Evolutionary conservation across 768 basidiomycete species (phyloP), one percentile per base, ranked within the genome.

Genomic region (Mycena indigotica): DNA sequence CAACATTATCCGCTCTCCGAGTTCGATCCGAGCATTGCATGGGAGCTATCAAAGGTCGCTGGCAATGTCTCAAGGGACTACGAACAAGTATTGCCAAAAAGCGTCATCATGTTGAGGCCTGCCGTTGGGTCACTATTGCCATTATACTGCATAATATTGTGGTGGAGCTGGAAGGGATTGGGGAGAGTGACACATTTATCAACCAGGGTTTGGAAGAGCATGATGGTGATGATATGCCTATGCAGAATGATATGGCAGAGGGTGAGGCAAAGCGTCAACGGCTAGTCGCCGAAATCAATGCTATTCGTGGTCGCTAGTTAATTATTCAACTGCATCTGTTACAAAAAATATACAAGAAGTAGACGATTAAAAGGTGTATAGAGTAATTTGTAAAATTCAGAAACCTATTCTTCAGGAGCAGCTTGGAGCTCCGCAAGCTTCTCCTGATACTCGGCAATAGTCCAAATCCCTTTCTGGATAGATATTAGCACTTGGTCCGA

Each of bases 1-100:
- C 56, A 8, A 38, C 53, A 24, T 61, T 72, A 39, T 64, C 73
- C 10, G 64, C 60, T 30, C 41, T 75, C 32, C 63, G 68, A 23
- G 70, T 76, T 1, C 66, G 66, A 6, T 76, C 74, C 5, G 72
- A 76, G 55, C 74, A 76, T 55, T 72, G 69, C 50, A 74, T 76
- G 66, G 74, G 74, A 16, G 67, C 68, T 2, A 38, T 76, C 3
- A 75, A 76, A 53, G 67, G 69, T 4, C 60, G 74, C 19, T 76
- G 68, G 32, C 72, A 73, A 56, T 71, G 65, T 41, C 61, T 74
- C 5, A 65, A 63, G 3, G 72, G 65, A 44, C 65, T 76, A 5
- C 66, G 66, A 2, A 57, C 72, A n/a, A 60, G 55, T 17, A 75
- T 76, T 50, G 64, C 67, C 26, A 60, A 60, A 5, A 69, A 69